phyloP scores from a whole-genome alignment of 2,329 filamentous ascomycete species.

The Ophiostoma perfectum region DNA sequence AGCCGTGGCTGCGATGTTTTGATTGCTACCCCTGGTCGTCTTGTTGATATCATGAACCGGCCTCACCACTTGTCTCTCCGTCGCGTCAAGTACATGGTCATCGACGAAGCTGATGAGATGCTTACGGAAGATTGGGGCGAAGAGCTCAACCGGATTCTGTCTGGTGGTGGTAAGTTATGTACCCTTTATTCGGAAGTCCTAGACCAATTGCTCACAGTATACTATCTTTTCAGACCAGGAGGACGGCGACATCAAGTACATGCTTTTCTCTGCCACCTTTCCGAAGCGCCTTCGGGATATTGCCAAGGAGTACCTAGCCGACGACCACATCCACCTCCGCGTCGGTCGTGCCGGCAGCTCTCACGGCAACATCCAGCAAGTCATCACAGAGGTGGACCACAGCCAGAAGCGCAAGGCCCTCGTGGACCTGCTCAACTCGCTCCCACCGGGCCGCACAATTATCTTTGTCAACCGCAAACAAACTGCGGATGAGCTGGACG shows the following conservation, averaged over 20 bases:
- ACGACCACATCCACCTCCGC: slow-evolving; percentile 71
- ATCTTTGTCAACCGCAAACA: slow-evolving; percentile 84
- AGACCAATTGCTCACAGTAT: neutral
- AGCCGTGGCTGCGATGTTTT: slow-evolving; percentile 82
- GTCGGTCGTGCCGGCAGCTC: slow-evolving; percentile 83
- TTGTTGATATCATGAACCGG: slow-evolving; percentile 76
- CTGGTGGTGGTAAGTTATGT: slow-evolving; percentile 64
- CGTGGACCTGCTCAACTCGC: slow-evolving; percentile 64
- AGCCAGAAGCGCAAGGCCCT: slow-evolving; percentile 64
- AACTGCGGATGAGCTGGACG: slow-evolving; percentile 76
- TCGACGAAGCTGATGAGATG: slow-evolving; percentile 96
- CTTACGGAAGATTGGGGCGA: slow-evolving; percentile 72
- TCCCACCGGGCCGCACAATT: slow-evolving; percentile 70
- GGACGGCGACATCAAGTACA: slow-evolving; percentile 60
- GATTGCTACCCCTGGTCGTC: slow-evolving; percentile 79
- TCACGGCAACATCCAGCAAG: slow-evolving; percentile 76
- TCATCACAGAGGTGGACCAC: slow-evolving; percentile 62
- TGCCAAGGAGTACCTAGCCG: slow-evolving; percentile 68
- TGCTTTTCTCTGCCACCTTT: slow-evolving; percentile 95
- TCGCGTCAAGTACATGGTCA: slow-evolving; percentile 73
- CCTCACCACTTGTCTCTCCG: slow-evolving; percentile 63
- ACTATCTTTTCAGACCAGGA: slow-evolving; percentile 58
- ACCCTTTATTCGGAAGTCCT: neutral
- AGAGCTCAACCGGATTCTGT: slow-evolving; percentile 69
- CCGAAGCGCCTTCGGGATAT: slow-evolving; percentile 71